phyloP scores from a whole-genome alignment of 768 basidiomycete species.

The Amanita exitialis region DNA sequence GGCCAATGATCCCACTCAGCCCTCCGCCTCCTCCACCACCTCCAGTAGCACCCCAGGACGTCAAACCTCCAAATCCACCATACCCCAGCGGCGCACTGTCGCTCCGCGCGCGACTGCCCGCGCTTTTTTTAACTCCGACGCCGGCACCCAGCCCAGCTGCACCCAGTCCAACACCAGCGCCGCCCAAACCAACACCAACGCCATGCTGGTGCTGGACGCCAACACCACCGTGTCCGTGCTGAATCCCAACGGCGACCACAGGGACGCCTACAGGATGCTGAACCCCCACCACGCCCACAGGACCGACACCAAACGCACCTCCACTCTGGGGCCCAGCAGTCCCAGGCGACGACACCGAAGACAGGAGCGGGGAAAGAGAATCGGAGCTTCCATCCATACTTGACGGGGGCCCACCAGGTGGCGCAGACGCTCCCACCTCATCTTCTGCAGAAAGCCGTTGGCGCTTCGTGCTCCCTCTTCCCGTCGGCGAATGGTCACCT shows the following conservation, averaged over 20 bases:
- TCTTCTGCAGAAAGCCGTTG: conserved; percentile 36
- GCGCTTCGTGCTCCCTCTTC: conserved; percentile 34
- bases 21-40: conserved; percentile 14
- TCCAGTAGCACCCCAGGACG: conserved; percentile 10
- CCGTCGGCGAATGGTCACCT: conserved; percentile 5
- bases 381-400: conserved; percentile 12
- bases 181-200: not conserved
- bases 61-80: conserved; percentile 18
- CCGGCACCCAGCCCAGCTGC: conserved; percentile 13
- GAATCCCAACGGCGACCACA: too few species aligned
- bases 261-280: too few species aligned
- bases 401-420: conserved; percentile 16
- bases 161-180: conserved; percentile 7
- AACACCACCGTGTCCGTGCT: not conserved
- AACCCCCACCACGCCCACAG: too few species aligned
- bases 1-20: conserved; percentile 22
- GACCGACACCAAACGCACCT: too few species aligned
- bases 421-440: conserved; percentile 22
- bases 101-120: conserved; percentile 46
- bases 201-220: not conserved
- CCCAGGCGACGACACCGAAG: conserved; percentile 25
- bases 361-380: conserved; percentile 20
- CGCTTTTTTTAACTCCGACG: conserved; percentile 22
- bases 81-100: conserved; percentile 63
- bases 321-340: conserved; percentile 5